phyloP scores from a whole-genome alignment of 2,329 filamentous ascomycete genomes.

The Emmonsiellopsis sp. region DNA sequence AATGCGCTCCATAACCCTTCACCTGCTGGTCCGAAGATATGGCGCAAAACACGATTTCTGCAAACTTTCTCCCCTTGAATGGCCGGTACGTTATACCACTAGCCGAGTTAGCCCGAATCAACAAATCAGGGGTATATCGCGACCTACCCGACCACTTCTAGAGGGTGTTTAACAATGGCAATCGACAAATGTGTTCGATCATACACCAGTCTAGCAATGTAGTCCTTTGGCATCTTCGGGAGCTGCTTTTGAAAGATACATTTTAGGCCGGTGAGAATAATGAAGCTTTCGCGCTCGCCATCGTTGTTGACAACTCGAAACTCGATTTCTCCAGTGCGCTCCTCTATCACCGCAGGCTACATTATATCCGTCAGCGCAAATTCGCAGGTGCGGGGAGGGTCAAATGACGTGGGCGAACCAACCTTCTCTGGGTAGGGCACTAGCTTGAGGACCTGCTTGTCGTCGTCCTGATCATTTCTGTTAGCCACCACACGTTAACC shows the following conservation, averaged over 20 bases:
- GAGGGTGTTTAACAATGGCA: constrained; percentile 91
- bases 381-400: background rate
- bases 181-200: constrained; percentile 94
- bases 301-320: constrained; percentile 99
- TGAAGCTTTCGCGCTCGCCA: constrained; percentile 72
- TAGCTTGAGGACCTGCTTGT: constrained; percentile 48
- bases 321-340: constrained; percentile 88
- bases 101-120: constrained; percentile 9
- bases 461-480: constrained; percentile 22
- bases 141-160: constrained; percentile 69
- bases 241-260: constrained; percentile 98
- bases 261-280: constrained; percentile 90
- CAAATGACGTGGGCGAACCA: constrained; percentile 12
- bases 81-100: constrained; percentile 94
- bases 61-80: constrained; percentile 84
- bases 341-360: constrained; percentile 81
- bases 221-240: constrained; percentile 98
- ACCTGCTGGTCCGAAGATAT: constrained; percentile 97
- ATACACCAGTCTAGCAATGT: constrained; percentile 94
- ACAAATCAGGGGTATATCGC: background rate
- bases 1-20: constrained; percentile 93
- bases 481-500: background rate
- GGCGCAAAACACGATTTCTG: constrained; percentile 97
- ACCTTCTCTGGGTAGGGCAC: constrained; percentile 89
- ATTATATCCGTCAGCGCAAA: constrained; percentile 6